phyloP scores from a whole-genome alignment of 176 grass and related monocot genomes.

The Elaeis guineensis region DNA sequence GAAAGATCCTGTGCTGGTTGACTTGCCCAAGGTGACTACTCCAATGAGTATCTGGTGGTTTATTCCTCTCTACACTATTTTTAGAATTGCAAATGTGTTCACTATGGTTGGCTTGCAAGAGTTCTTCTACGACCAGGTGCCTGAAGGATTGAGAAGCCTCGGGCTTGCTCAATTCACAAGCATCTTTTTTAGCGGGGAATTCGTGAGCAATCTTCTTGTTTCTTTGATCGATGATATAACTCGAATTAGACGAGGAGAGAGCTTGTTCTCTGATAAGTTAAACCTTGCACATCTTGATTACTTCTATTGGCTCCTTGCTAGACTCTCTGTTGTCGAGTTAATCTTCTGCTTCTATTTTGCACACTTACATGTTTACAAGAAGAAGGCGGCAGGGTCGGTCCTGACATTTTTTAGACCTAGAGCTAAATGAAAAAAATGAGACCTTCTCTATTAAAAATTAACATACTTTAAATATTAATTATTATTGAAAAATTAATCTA shows the following conservation, averaged over 20 bases:
- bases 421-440: too few species aligned
- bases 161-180: conserved; percentile 32
- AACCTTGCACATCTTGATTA: neutral
- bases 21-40: conserved; percentile 12
- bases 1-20: conserved; percentile 24
- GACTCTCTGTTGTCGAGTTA: neutral
- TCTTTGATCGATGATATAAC: conserved; percentile 32
- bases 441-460: too few species aligned
- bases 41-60: conserved; percentile 87
- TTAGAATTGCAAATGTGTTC: conserved; percentile 51
- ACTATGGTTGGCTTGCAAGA: conserved; percentile 61
- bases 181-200: conserved; percentile 34
- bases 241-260: neutral
- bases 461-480: too few species aligned
- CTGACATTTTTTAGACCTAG: too few species aligned
- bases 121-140: conserved; percentile 79
- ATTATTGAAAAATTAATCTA: too few species aligned
- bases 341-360: neutral
- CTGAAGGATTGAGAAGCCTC: conserved; percentile 34
- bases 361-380: neutral
- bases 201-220: conserved; percentile 37
- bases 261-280: neutral
- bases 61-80: conserved; percentile 52
- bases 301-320: neutral
- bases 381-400: too few species aligned